A percentile compares a stretch with the other conserved stretches of the same genome.
These are phyloP conservation scores for Maudiozyma saulgeensis DNA, from an alignment of 805 yeast genomes.

Conservation along the genomic window DNA sequence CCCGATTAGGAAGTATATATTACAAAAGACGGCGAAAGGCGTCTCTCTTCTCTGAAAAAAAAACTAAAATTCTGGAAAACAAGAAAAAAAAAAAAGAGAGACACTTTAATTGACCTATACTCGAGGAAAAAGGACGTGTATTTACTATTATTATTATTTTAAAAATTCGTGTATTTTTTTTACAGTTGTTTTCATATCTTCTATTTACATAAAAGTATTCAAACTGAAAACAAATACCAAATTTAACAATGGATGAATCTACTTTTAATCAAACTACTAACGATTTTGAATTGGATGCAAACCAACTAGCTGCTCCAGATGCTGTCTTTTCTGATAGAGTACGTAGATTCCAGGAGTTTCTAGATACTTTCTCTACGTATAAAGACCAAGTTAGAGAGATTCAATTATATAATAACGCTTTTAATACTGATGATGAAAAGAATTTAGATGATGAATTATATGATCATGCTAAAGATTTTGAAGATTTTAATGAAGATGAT, in stretches of 20 bases:
- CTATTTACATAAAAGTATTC: not conserved
- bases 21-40: too few relatives aligned
- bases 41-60: not conserved
- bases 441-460: slow-evolving; percentile 2
- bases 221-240: not conserved
- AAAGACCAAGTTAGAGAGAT: slow-evolving; percentile 61
- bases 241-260: slow-evolving; percentile 4
- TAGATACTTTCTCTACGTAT: slow-evolving; percentile 59
- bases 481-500: slow-evolving; percentile 7
- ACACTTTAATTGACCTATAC: not conserved
- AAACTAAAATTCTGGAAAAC: not conserved
- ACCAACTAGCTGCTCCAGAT: slow-evolving; percentile 27
- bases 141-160: not conserved
- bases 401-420: slow-evolving; percentile 52
- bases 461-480: slow-evolving; percentile 7
- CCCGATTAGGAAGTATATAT: not conserved
- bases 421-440: slow-evolving; percentile 3
- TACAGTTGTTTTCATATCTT: not conserved
- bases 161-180: not conserved
- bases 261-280: slow-evolving; percentile 1
- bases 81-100: not conserved
- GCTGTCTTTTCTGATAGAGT: slow-evolving; percentile 70
- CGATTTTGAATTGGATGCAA: slow-evolving; percentile 6
- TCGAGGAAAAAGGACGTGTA: not conserved
- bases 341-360: slow-evolving; percentile 79